Conservation (phyloP, 164 flowering plant genomes). For the Magnolia sinica region DNA sequence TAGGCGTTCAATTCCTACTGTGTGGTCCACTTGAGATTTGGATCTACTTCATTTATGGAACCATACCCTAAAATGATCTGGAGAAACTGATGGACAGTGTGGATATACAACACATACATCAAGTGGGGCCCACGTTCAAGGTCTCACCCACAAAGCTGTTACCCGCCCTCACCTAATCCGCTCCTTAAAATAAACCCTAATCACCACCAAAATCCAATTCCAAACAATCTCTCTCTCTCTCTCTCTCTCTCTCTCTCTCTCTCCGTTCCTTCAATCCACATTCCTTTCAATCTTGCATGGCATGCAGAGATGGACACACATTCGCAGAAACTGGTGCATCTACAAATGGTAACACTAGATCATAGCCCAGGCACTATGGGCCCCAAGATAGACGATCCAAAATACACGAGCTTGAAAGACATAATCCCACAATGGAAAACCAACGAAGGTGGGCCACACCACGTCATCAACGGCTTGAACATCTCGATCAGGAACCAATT, state of each 20-base stretch:
- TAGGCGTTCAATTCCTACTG: no score
- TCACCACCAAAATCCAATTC: no score
- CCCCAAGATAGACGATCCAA: conserved; percentile 11
- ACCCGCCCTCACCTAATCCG: no score
- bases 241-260: not conserved
- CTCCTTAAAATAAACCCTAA: no score
- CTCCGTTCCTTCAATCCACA: not conserved
- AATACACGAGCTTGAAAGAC: conserved; percentile 57
- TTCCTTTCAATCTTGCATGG: conserved; percentile 13
- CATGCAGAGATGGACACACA: conserved; percentile 20
- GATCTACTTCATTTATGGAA: no score
- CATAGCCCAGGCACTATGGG: not conserved
- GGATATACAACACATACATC: no score
- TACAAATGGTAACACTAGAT: not conserved
- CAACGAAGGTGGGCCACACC: not conserved
- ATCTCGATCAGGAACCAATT: conserved; percentile 46
- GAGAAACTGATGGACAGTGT: no score
- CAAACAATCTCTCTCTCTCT: no score
- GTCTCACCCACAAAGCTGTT: no score
- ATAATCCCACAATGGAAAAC: conserved; percentile 18
- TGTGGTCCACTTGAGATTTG: no score
- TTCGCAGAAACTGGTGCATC: conserved; percentile 3
- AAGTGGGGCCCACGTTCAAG: no score
- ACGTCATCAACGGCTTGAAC: conserved; percentile 15
- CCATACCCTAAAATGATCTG: no score